Evolutionary conservation across 768 basidiomycete species (phyloP).

Genomic region (Russula sp.): DNA sequence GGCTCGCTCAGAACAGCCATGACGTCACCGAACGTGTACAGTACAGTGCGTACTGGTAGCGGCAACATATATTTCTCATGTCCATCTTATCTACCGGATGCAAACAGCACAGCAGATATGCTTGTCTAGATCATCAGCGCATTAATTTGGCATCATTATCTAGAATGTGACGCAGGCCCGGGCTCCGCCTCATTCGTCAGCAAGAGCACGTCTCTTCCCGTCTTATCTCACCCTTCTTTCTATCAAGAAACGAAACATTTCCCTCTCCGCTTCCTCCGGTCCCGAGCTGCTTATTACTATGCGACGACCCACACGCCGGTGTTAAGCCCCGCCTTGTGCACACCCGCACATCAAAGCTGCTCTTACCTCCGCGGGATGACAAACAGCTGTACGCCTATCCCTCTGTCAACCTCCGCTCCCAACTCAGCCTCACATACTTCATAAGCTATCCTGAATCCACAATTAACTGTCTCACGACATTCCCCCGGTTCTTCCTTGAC

Average conservation of each 20-base stretch:
- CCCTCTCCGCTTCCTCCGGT: background rate
- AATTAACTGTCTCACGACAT: background rate
- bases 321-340: background rate
- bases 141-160: background rate
- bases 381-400: background rate
- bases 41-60: too few relatives aligned
- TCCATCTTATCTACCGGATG: background rate
- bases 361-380: conserved; percentile 14
- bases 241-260: background rate
- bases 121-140: background rate
- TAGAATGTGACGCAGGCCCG: background rate
- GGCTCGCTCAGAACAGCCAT: too few relatives aligned
- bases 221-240: background rate
- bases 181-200: conserved; percentile 14
- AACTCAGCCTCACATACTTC: background rate
- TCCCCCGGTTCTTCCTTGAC: background rate
- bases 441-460: background rate
- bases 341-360: background rate
- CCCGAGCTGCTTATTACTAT: background rate
- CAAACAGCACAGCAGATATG: background rate
- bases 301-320: background rate
- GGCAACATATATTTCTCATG: background rate
- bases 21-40: background rate
- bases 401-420: conserved; percentile 16
- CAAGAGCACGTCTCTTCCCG: background rate